phyloP scores from a whole-genome alignment of 495 filamentous ascomycete species.

The Pyrenopolyporus hunteri region DNA sequence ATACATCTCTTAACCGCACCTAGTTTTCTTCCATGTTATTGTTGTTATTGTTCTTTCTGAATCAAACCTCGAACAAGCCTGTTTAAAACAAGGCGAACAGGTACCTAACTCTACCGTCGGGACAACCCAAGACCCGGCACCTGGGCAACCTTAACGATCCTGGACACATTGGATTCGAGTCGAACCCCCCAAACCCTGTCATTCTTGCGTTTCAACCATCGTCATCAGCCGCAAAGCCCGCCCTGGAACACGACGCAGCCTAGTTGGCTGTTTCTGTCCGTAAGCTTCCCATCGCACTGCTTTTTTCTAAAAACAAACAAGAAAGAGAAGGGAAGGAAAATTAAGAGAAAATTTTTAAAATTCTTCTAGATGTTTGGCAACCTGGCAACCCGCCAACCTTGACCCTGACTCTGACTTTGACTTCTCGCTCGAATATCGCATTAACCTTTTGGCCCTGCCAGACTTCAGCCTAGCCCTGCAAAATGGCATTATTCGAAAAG shows the following conservation, averaged over 20 bases:
- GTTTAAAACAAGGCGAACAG: too few species aligned
- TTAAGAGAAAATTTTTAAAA: too few species aligned
- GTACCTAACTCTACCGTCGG: too few species aligned
- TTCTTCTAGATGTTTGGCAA: conserved; percentile 16
- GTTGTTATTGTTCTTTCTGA: too few species aligned
- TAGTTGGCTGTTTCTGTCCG: conserved; percentile 30
- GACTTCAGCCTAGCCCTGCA: conserved; percentile 8
- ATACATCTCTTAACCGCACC: too few species aligned
- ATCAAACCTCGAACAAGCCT: too few species aligned
- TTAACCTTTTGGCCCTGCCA: conserved; percentile 19
- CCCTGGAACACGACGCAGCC: conserved; percentile 35
- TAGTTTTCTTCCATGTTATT: too few species aligned
- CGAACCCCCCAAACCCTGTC: conserved; percentile 6
- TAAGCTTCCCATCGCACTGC: conserved; percentile 19
- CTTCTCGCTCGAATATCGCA: not conserved
- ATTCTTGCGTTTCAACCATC: conserved; percentile 9
- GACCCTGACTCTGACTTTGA: conserved; percentile 1
- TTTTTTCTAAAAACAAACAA: conserved; percentile 1
- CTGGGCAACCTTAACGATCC: too few species aligned
- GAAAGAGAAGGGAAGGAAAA: too few species aligned
- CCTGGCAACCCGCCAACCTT: conserved; percentile 1
- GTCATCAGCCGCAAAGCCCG: conserved; percentile 31
- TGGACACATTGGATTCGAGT: not conserved
- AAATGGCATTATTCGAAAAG: conserved; percentile 45
- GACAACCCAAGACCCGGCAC: too few species aligned